These are phyloP conservation scores for Fusarium sp. DNA, from an alignment of 2,329 filamentous ascomycete species.

Conservation along the genomic window DNA sequence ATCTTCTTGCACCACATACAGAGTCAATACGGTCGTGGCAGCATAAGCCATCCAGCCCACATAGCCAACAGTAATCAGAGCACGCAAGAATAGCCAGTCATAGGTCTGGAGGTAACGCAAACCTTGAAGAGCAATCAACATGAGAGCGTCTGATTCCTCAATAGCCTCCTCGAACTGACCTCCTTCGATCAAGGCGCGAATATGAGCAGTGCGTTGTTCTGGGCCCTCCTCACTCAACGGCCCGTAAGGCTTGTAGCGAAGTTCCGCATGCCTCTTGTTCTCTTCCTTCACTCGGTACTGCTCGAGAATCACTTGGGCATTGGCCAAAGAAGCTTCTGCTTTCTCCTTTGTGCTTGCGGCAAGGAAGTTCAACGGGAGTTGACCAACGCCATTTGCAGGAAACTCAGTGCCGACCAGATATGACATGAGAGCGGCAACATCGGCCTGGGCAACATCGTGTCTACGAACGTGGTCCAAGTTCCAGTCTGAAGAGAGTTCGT, in stretches of 20 bases:
- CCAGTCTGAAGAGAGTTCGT: constrained; percentile 94
- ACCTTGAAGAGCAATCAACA: constrained; percentile 83
- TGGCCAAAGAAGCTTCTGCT: constrained; percentile 86
- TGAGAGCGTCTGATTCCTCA: constrained; percentile 80
- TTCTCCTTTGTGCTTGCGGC: constrained; percentile 81
- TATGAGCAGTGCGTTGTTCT: constrained; percentile 76
- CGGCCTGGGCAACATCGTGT: constrained; percentile 93
- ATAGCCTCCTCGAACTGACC: constrained; percentile 84
- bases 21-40: constrained; percentile 87
- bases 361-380: constrained; percentile 88
- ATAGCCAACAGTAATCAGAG: constrained; percentile 90
- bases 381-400: constrained; percentile 95
- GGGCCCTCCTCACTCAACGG: constrained; percentile 77
- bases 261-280: constrained; percentile 80
- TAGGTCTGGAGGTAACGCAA: constrained; percentile 97
- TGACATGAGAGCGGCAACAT: constrained; percentile 95
- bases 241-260: constrained; percentile 84
- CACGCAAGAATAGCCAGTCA: constrained; percentile 95
- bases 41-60: constrained; percentile 96
- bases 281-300: constrained; percentile 97
- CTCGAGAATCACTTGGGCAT: constrained; percentile 89
- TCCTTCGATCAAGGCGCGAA: constrained; percentile 76
- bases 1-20: constrained; percentile 85
- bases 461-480: constrained; percentile 83
- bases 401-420: constrained; percentile 91